Conservation (phyloP, 2,329 filamentous ascomycete species). For the Lizonia empirigonia region DNA sequence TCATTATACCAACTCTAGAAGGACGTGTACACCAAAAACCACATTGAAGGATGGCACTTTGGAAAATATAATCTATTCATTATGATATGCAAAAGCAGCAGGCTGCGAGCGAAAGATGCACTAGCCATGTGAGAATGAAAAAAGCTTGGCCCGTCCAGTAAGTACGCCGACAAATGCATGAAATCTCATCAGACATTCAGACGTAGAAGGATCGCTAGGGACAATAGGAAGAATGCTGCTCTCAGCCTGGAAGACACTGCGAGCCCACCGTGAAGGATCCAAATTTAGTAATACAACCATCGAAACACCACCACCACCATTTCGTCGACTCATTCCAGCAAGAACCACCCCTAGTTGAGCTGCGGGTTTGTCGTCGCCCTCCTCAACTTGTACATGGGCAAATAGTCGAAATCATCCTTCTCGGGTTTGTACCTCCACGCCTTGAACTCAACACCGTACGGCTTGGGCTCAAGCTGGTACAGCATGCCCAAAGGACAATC, state of each 20-base stretch:
- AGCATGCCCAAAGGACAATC: slow-evolving; percentile 93
- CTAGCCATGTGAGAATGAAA: neutral
- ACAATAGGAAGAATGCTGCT: slow-evolving; percentile 4
- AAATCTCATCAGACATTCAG: slow-evolving; percentile 11
- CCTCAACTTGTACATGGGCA: slow-evolving; percentile 81
- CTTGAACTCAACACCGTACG: slow-evolving; percentile 96
- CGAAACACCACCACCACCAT: neutral
- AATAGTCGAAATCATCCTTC: slow-evolving; percentile 79
- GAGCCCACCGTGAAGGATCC: neutral
- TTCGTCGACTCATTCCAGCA: neutral
- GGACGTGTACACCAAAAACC: too few relatives aligned
- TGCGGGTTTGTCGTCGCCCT: slow-evolving; percentile 51
- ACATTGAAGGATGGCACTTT: neutral
- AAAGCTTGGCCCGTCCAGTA: neutral
- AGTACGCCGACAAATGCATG: slow-evolving; percentile 14
- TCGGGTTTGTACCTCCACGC: slow-evolving; percentile 87
- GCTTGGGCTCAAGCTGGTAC: slow-evolving; percentile 95
- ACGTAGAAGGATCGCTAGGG: slow-evolving; percentile 3
- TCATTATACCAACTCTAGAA: too few relatives aligned
- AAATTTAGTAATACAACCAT: slow-evolving; percentile 15
- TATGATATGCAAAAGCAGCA: neutral
- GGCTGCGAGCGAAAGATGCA: neutral
- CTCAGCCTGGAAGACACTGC: neutral
- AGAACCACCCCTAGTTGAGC: slow-evolving; percentile 21
- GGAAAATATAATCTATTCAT: neutral